These are phyloP conservation scores for Corylus americana DNA, from an alignment of 306 rosid genomes.

Conservation along the genomic window DNA sequence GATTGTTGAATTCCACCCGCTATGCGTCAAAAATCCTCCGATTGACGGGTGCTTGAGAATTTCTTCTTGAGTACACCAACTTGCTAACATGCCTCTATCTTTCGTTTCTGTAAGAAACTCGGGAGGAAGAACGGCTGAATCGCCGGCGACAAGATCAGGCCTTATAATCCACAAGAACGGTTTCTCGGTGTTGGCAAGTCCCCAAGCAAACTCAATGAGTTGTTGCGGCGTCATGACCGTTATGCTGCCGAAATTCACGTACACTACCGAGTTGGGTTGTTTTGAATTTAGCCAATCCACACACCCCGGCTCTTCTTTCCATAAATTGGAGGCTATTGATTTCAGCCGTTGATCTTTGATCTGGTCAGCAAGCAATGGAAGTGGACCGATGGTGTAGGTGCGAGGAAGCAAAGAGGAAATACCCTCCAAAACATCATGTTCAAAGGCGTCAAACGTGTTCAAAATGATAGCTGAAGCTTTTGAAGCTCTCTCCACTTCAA, in stretches of 20 bases:
- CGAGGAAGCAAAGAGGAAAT: constrained; percentile 16
- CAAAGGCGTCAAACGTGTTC: constrained; percentile 30
- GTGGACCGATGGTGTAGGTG: constrained; percentile 19
- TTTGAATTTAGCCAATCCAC: constrained; percentile 14
- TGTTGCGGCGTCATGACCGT: not conserved
- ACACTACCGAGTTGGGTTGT: no score
- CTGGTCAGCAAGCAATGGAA: not conserved
- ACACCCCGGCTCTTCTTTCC: constrained; percentile 24
- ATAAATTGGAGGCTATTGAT: constrained; percentile 14
- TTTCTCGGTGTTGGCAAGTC: not conserved
- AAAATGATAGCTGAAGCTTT: constrained; percentile 26
- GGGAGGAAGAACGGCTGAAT: not conserved
- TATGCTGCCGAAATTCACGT: no score
- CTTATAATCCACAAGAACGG: constrained; percentile 28
- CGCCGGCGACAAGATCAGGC: constrained; percentile 19
- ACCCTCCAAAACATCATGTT: constrained; percentile 10
- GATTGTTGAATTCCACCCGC: no score
- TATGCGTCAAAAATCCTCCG: no score
- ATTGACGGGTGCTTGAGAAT: no score
- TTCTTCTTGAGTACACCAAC: no score
- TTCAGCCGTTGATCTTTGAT: not conserved
- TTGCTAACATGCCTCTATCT: no score
- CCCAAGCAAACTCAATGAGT: constrained; percentile 34
- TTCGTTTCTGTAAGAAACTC: not conserved
- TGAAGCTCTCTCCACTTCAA: not conserved